Evolutionary conservation across 805 yeast genomes (phyloP).

Genomic region (Blastobotrys attinorum): DNA sequence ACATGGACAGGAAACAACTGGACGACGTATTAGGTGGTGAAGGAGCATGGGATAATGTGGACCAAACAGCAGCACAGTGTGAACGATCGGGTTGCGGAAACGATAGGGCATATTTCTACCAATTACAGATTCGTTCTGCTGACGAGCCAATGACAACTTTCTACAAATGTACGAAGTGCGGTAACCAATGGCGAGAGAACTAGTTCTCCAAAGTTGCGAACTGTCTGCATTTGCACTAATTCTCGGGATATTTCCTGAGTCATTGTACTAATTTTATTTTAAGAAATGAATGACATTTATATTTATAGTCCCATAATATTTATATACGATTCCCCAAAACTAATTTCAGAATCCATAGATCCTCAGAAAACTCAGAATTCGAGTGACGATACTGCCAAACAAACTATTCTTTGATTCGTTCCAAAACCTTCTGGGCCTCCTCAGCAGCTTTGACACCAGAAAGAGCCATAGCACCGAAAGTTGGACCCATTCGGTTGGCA

Average conservation of each 20-base stretch:
- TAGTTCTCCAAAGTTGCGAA: constrained; percentile 26
- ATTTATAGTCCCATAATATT: no score
- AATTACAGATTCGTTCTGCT: constrained; percentile 92
- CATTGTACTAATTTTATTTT: no score
- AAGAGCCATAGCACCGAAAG: constrained; percentile 74
- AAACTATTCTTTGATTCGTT: neutral
- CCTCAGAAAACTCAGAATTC: no score
- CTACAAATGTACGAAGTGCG: constrained; percentile 89
- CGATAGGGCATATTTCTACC: constrained; percentile 92
- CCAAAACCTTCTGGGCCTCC: constrained; percentile 4
- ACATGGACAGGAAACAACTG: constrained; percentile 76
- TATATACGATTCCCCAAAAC: no score
- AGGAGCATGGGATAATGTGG: constrained; percentile 98
- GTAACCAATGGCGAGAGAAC: constrained; percentile 95
- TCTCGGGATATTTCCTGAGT: no score
- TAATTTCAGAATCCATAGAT: no score
- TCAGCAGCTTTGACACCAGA: constrained; percentile 78
- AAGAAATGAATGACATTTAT: no score
- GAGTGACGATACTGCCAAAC: no score
- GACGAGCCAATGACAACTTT: constrained; percentile 99
- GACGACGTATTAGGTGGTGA: constrained; percentile 96
- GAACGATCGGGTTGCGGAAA: constrained; percentile 81
- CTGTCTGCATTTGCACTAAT: no score
- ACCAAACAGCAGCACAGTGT: constrained; percentile 89
- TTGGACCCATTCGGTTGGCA: constrained; percentile 77